Evolutionary conservation across 2,329 filamentous ascomycete genomes (phyloP).

Genomic region (Macroventuria anomochaeta): DNA sequence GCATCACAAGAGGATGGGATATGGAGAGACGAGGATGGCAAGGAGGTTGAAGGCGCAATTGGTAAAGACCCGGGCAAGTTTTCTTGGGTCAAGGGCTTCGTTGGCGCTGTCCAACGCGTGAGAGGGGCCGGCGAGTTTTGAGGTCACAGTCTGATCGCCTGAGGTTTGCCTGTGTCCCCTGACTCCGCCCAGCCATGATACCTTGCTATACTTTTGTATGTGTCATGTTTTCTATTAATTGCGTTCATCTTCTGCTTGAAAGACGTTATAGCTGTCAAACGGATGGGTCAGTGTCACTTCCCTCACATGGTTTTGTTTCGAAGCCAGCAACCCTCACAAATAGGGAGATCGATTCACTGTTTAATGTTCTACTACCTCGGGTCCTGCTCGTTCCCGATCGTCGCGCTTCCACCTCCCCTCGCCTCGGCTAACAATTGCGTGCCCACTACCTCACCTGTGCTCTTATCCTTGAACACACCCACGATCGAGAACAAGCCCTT

Average conservation of each 20-base stretch:
- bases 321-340: not conserved
- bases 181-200: no score
- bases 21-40: constrained; percentile 62
- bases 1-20: constrained; percentile 63
- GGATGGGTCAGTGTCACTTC: not conserved
- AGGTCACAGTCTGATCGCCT: no score
- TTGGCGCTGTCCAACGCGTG: constrained; percentile 65
- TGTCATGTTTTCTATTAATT: no score
- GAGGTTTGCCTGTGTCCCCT: no score
- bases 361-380: not conserved
- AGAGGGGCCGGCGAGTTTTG: constrained; percentile 64
- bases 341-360: not conserved
- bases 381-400: constrained; percentile 48
- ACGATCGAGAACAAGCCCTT: constrained; percentile 54
- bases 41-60: constrained; percentile 51
- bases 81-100: constrained; percentile 64
- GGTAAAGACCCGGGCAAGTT: constrained; percentile 61
- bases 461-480: constrained; percentile 59
- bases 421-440: constrained; percentile 62
- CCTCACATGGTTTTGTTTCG: not conserved
- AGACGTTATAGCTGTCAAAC: no score
- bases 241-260: no score
- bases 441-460: constrained; percentile 56
- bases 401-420: constrained; percentile 60
- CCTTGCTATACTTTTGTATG: not conserved